Evolutionary conservation across 805 yeast species (phyloP), one percentile per base, ranked within the genome.

Genomic region (Barnettozyma salicaria): DNA sequence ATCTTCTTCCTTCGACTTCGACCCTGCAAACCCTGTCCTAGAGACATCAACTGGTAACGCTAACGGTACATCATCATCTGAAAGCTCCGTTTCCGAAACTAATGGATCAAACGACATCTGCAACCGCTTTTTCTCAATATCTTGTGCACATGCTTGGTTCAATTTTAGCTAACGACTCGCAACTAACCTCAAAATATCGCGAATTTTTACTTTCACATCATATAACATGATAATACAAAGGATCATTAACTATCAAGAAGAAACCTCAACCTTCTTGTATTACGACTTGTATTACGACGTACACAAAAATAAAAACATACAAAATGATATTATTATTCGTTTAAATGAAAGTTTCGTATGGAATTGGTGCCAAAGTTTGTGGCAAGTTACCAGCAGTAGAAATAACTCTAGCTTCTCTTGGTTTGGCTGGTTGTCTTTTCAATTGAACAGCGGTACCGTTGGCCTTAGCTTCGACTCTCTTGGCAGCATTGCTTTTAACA

Each of bases 291-390:
- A 29, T 27, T 31, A 33, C 31, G 27, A 35, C 42, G 49, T 45
- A 47, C 52, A 50, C 55, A 48, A 47, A 50, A 50, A 40, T 37
- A 41, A 42, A 41, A 33, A 20, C 24, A 41, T 37, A 41, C 37
- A 39, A 34, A 28, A 34, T 39, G 32, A 45, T 45, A 41, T 40
- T 42, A 42, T 43, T 38, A 47, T 39, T 34, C 49, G 53, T 37
- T 83, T 88, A 92, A 76, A 92, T 92, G 84, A 81, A 90, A 67
- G 98, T 92, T 80, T 92, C 99, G 84, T 92, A 92, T 67, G 98
- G 83, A 76, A 87, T 89, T 73, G 99, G 97, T 66, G 96, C 92
- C 73, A 92, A 80, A 62, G 96, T 89, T 71, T 89, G 95, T 63
- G 97, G 96, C 60, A 76, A 73, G 74, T 81, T 79, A 63, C 78